Evolutionary conservation across 2,329 filamentous ascomycete genomes (phyloP).

Genomic region (Paracamarosporium sp.): DNA sequence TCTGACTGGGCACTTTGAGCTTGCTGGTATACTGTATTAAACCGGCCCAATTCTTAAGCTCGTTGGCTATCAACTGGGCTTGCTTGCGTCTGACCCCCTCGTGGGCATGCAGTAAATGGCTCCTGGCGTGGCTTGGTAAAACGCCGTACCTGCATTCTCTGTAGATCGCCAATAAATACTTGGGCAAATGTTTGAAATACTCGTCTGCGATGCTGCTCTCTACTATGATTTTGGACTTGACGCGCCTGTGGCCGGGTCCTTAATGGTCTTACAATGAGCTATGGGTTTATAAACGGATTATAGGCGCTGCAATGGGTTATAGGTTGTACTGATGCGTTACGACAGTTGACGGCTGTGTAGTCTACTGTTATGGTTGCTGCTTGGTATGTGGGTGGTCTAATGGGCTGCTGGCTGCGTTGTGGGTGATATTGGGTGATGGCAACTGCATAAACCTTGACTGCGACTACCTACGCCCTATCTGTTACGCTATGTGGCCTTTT

Average conservation of each 20-base stretch:
- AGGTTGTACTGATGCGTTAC: too few relatives aligned
- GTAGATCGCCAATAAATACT: conserved; percentile 11
- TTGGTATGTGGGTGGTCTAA: too few relatives aligned
- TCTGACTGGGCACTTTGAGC: conserved; percentile 10
- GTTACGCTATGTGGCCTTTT: too few relatives aligned
- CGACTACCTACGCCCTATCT: background rate
- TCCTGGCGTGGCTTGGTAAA: conserved; percentile 9
- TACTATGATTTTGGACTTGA: background rate
- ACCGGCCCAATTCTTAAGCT: conserved; percentile 2
- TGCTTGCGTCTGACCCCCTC: conserved; percentile 2
- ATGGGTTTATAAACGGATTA: too few relatives aligned
- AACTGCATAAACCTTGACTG: background rate
- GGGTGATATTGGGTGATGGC: background rate
- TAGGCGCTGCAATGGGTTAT: too few relatives aligned
- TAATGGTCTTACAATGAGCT: too few relatives aligned
- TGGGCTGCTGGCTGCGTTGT: background rate
- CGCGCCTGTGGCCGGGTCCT: too few relatives aligned
- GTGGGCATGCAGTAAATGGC: conserved; percentile 9
- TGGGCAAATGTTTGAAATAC: conserved; percentile 16
- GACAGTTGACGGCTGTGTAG: too few relatives aligned
- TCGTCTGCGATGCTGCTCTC: background rate
- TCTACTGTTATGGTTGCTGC: background rate
- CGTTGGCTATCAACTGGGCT: background rate
- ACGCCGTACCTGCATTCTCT: conserved; percentile 7
- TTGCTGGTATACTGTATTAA: conserved; percentile 16